Conservation (phyloP, 176 grass and related monocot genomes). For the Avena atlantica region DNA sequence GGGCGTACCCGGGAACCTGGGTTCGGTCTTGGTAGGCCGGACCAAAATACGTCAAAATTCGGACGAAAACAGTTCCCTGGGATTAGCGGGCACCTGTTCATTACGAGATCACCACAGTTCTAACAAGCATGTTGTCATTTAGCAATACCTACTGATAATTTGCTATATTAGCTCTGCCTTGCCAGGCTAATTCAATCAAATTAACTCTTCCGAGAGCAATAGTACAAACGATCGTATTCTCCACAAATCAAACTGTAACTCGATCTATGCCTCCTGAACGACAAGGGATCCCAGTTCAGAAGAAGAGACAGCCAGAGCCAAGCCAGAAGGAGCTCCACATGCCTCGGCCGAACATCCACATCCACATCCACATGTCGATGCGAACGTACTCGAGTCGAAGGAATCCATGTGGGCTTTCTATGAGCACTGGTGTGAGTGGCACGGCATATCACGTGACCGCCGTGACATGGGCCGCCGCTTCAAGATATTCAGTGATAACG, state of each 20-base stretch:
- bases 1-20: no score
- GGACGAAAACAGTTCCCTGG: no score
- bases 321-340: neutral
- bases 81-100: no score
- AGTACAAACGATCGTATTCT: neutral
- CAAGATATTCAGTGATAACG: neutral
- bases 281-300: neutral
- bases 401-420: constrained; percentile 11
- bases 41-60: no score
- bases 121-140: neutral
- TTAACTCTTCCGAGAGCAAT: neutral
- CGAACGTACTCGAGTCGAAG: neutral
- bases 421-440: neutral
- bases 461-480: neutral
- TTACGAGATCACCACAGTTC: no score
- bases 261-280: neutral
- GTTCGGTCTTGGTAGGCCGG: no score
- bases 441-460: neutral
- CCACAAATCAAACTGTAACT: neutral
- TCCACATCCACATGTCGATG: neutral
- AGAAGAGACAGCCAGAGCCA: neutral
- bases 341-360: neutral
- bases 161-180: neutral
- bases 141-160: neutral
- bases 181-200: neutral